phyloP scores from a whole-genome alignment of 1,284 basidiomycete genomes.

The Leccinum pallidistipes region DNA sequence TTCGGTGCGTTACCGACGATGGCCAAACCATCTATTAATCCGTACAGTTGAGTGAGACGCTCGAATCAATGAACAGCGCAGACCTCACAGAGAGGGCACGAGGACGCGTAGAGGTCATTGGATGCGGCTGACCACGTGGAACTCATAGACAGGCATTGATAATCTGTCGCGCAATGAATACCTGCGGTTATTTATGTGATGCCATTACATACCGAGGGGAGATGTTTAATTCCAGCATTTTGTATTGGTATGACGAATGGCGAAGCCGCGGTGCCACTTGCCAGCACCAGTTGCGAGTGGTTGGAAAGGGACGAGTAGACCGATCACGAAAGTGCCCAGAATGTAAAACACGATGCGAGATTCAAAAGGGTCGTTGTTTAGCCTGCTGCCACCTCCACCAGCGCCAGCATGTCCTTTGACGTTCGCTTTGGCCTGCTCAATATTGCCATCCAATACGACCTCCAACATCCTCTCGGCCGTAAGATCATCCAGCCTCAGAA shows the following conservation, averaged over 20 bases:
- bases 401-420: background rate
- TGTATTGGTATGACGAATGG: constrained; percentile 72
- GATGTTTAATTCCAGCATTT: constrained; percentile 59
- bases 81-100: constrained; percentile 73
- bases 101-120: constrained; percentile 80
- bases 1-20: constrained; percentile 73
- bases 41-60: constrained; percentile 1
- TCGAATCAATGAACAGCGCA: background rate
- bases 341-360: constrained; percentile 54
- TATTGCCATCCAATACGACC: constrained; percentile 8
- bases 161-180: constrained; percentile 47
- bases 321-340: constrained; percentile 49
- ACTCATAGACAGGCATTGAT: constrained; percentile 87
- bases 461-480: constrained; percentile 15
- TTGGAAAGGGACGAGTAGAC: constrained; percentile 61
- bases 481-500: constrained; percentile 1
- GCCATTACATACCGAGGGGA: constrained; percentile 45
- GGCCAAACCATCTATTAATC: constrained; percentile 67
- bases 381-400: background rate
- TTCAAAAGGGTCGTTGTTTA: background rate
- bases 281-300: constrained; percentile 46
- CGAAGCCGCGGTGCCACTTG: constrained; percentile 51
- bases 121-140: constrained; percentile 88
- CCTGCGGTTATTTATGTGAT: background rate
- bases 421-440: constrained; percentile 4